These are phyloP conservation scores for Macrolepiota albuminosa DNA, from an alignment of 768 basidiomycete genomes.

Conservation along the genomic window DNA sequence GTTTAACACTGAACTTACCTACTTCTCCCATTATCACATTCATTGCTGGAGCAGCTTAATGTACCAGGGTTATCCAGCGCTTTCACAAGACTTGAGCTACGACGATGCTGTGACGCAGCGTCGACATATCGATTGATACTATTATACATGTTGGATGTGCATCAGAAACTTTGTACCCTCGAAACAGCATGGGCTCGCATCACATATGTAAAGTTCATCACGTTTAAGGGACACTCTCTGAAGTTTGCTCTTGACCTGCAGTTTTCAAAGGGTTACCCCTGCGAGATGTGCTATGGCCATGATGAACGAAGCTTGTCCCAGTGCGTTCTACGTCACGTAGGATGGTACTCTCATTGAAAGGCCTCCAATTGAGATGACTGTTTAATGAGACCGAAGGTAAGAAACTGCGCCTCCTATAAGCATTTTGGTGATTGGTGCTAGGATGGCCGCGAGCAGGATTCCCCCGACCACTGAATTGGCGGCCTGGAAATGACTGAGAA, in stretches of 20 bases:
- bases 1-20: neutral
- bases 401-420: constrained; percentile 12
- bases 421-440: constrained; percentile 15
- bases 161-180: neutral
- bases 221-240: neutral
- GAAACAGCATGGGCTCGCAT: neutral
- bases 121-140: constrained; percentile 4
- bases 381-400: constrained; percentile 7
- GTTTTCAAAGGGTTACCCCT: neutral
- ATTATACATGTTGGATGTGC: constrained; percentile 3
- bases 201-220: neutral
- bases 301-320: constrained; percentile 1
- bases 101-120: neutral
- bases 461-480: constrained; percentile 19
- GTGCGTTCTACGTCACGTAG: constrained; percentile 9
- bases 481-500: constrained; percentile 17
- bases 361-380: neutral
- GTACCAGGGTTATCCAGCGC: neutral
- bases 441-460: constrained; percentile 19
- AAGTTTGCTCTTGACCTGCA: neutral
- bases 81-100: neutral
- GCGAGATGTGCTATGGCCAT: neutral
- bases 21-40: neutral
- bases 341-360: neutral
- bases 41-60: neutral